Base-by-base conservation (phyloP, 495 filamentous ascomycete species). In the Coniosporium apollinis region DNA sequence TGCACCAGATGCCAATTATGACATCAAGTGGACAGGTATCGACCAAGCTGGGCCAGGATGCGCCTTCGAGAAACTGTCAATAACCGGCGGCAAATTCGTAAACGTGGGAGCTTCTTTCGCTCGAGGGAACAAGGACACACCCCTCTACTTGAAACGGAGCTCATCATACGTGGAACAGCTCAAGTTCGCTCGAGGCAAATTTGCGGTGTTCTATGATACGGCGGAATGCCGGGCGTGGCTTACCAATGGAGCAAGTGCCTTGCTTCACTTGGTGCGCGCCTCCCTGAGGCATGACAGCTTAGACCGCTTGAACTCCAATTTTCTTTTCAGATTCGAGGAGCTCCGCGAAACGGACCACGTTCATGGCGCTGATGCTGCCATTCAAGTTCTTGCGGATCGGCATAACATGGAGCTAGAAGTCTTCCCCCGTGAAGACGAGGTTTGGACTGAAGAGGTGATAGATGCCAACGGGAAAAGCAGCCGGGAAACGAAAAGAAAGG, bases 221-320 rank as follows among this genome's bases (percentile, higher is more conserved):
- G 28, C 22, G 16, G 56, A 54, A 15, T 49, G 45, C 10, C 35
- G 52, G 9, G 52, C 45, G 16, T 61, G 52, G 54, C 39, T 61
- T 0, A 33, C 56, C 0, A 46, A 57, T 35, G 55, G 56, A 2
- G 36, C 43, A 0, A 52, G 44, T 33, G 49, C 50, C 2, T 29
- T 60, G 3, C 45, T 60, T 2, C 55, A 60, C 33, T 33, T 56
- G 1, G 24, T 53, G 0, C 43, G 52, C 0, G 47, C 46, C 0
- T 51, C 50, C 2, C 36, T 60, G 0, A 5, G 35, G 5, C 34
- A 33, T 16, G 25, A 37, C 28, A 32, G 30, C 3, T 36, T 10
- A 0, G 44, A 51, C 18, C 16, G 33, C n/a, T 44, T 46, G 19
- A 26, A 41, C 2, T 24, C 26, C 15, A 6, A 8, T 3, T 36